Conservation (phyloP, 176 grass and related monocot genomes). For the Oryza longistaminata region DNA sequence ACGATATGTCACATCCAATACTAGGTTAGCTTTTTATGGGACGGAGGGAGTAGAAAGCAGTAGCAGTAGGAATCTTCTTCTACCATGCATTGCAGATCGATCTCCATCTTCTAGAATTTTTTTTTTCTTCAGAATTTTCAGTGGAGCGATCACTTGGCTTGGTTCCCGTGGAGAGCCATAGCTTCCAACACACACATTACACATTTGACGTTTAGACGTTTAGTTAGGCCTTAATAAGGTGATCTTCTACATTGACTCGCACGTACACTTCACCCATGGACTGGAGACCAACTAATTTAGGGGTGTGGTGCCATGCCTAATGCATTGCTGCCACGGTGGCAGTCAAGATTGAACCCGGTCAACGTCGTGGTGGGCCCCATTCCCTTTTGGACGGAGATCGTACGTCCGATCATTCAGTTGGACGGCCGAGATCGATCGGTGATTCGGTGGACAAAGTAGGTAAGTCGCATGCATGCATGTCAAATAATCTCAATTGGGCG, state of each 20-base stretch:
- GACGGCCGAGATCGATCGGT: not conserved
- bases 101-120: not conserved
- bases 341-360: not conserved
- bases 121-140: not conserved
- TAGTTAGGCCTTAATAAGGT: not conserved
- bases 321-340: not conserved
- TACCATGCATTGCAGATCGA: not conserved
- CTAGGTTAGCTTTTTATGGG: too few species aligned
- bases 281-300: not conserved
- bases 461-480: not conserved
- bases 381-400: not conserved
- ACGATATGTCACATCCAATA: too few species aligned
- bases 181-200: not conserved
- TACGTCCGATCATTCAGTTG: not conserved
- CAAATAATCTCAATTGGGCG: not conserved
- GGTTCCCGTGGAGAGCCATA: not conserved
- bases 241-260: not conserved
- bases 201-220: not conserved
- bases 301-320: not conserved
- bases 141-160: not conserved
- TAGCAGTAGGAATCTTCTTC: not conserved
- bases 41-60: not conserved
- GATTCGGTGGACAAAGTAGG: too few species aligned
- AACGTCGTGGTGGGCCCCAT: not conserved
- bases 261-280: not conserved